Percentiles rank a stretch among this genome's conserved stretches.
Evolutionary conservation across 192 early-diverging fungal species (phyloP).

Genomic region (Geranomyces michiganensis): DNA sequence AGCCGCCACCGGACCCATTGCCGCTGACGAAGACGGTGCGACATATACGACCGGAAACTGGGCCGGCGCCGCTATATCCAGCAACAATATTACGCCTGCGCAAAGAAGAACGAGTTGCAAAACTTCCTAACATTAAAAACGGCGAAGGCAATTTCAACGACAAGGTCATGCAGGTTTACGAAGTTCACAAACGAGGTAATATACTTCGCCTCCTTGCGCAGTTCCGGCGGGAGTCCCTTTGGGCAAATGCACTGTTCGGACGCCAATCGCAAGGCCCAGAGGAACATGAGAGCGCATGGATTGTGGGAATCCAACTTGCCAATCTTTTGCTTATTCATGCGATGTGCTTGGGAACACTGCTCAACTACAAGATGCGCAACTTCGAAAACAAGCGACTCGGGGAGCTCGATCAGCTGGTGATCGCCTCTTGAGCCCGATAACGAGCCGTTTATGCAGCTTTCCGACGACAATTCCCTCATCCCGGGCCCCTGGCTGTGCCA

Average conservation of each 20-base stretch:
- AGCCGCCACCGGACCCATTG: too few species aligned
- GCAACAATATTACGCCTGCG: slow-evolving; percentile 5
- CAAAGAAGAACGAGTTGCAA: slow-evolving; percentile 8
- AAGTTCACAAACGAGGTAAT: slow-evolving; percentile 7
- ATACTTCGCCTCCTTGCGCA: neutral
- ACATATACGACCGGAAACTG: too few species aligned
- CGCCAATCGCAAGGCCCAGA: too few species aligned
- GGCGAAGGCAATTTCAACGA: slow-evolving; percentile 1
- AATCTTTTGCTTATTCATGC: too few species aligned
- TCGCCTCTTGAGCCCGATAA: slow-evolving; percentile 3
- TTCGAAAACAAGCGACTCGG: neutral
- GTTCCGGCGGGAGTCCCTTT: too few species aligned
- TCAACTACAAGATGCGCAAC: neutral
- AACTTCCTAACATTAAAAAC: slow-evolving; percentile 1
- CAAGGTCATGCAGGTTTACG: neutral
- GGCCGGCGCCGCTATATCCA: too few species aligned
- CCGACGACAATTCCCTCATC: neutral
- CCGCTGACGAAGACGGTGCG: too few species aligned
- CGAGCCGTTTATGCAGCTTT: slow-evolving; percentile 9
- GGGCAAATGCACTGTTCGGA: too few species aligned
- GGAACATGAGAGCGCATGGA: too few species aligned
- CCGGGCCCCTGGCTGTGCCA: slow-evolving; percentile 12
- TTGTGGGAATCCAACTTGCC: too few species aligned
- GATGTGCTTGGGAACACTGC: neutral
- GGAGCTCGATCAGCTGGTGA: neutral